phyloP scores from a whole-genome alignment of 345 rosid species.

The Salix viminalis region DNA sequence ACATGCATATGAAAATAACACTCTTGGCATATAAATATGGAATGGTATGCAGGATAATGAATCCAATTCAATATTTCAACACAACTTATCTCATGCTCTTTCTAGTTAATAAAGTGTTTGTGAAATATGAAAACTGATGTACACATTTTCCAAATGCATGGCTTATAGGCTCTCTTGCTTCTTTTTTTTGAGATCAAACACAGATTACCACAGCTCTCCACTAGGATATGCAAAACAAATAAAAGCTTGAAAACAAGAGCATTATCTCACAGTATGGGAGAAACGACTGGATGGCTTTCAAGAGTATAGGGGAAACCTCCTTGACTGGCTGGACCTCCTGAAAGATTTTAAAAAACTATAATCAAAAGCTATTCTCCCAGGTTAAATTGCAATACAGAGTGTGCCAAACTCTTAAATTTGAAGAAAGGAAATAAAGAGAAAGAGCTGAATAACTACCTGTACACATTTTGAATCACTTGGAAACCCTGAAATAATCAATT shows the following conservation, averaged over 20 bases:
- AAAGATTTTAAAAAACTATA: slow-evolving; percentile 16
- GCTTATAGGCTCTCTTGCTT: too few relatives aligned
- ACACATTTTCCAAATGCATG: too few relatives aligned
- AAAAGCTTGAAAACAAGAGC: neutral
- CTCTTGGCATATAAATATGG: neutral
- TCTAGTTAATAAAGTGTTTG: neutral
- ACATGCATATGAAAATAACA: neutral
- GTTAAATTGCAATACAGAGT: neutral
- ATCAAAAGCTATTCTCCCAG: slow-evolving; percentile 2
- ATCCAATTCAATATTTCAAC: neutral
- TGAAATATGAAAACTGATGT: neutral
- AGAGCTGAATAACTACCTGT: slow-evolving; percentile 48
- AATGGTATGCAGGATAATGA: neutral
- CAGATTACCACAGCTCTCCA: too few relatives aligned
- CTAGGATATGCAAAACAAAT: too few relatives aligned
- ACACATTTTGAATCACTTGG: slow-evolving; percentile 77
- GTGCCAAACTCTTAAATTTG: neutral
- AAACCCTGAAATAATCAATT: slow-evolving; percentile 77
- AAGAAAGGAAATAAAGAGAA: neutral
- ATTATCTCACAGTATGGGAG: slow-evolving; percentile 80
- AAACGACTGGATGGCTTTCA: slow-evolving; percentile 73
- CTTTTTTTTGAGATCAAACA: too few relatives aligned
- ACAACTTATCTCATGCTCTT: neutral
- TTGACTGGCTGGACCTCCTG: slow-evolving; percentile 85
- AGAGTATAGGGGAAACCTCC: slow-evolving; percentile 78